Evolutionary conservation across 1,139 yeast species (phyloP).

Genomic region (Nakaseomyces kungkrabaensis): DNA sequence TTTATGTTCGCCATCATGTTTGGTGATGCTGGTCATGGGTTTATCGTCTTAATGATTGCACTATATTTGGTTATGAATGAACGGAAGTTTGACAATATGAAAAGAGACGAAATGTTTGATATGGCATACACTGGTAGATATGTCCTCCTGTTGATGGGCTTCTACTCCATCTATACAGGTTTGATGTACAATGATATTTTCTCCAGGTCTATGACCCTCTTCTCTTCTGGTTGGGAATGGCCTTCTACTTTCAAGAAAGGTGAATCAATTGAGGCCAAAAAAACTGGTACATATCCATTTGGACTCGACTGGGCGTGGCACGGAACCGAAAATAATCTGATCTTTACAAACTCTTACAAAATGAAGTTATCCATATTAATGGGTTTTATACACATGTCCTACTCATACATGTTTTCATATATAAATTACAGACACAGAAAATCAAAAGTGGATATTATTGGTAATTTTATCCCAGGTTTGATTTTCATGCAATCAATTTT

Average conservation of each 20-base stretch:
- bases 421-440: conserved; percentile 52
- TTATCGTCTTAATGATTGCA: conserved; percentile 54
- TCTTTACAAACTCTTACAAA: conserved; percentile 70
- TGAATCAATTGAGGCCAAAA: conserved; percentile 44
- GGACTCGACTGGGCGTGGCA: conserved; percentile 79
- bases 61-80: conserved; percentile 51
- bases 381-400: conserved; percentile 74
- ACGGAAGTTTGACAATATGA: conserved; percentile 46
- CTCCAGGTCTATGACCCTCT: conserved; percentile 66
- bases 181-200: conserved; percentile 66
- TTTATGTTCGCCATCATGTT: conserved; percentile 84
- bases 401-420: conserved; percentile 59
- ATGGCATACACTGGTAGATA: conserved; percentile 76
- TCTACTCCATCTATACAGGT: conserved; percentile 73
- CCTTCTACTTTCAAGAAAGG: conserved; percentile 50
- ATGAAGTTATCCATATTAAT: conserved; percentile 72
- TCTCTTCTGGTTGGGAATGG: conserved; percentile 71
- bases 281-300: conserved; percentile 50
- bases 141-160: conserved; percentile 63
- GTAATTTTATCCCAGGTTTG: conserved; percentile 71
- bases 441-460: conserved; percentile 56
- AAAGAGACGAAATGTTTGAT: conserved; percentile 69
- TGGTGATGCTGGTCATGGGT: conserved; percentile 79
- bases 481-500: conserved; percentile 77
- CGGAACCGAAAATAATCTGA: conserved; percentile 64